These are phyloP conservation scores for Collybia mongolica DNA, from an alignment of 768 basidiomycete genomes.

Conservation along the genomic window DNA sequence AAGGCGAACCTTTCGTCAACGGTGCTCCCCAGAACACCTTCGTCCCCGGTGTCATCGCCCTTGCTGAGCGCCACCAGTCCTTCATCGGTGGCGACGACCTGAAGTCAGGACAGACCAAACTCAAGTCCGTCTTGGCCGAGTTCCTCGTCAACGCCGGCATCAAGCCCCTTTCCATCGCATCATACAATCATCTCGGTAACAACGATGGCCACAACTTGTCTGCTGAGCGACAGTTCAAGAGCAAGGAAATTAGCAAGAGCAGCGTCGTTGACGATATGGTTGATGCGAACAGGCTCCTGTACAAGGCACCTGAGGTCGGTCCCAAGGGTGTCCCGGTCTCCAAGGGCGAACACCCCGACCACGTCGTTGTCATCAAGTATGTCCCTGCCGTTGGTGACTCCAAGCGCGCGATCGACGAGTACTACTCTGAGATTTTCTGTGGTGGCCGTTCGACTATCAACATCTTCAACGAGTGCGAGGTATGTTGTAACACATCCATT, in stretches of 20 bases:
- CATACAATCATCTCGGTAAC: slow-evolving; percentile 98
- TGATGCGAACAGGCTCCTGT: slow-evolving; percentile 82
- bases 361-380: slow-evolving; percentile 96
- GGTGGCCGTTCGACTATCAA: slow-evolving; percentile 93
- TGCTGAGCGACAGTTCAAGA: slow-evolving; percentile 91
- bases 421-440: slow-evolving; percentile 97
- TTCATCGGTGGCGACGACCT: slow-evolving; percentile 99
- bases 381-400: slow-evolving; percentile 96
- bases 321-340: slow-evolving; percentile 47
- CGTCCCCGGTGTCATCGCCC: slow-evolving; percentile 90
- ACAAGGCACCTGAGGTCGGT: slow-evolving; percentile 72
- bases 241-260: slow-evolving; percentile 98
- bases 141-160: slow-evolving; percentile 99
- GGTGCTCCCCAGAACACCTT: slow-evolving; percentile 99
- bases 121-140: slow-evolving; percentile 96
- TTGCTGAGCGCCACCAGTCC: slow-evolving; percentile 84
- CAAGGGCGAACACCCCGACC: slow-evolving; percentile 97
- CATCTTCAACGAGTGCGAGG: slow-evolving; percentile 98
- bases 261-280: slow-evolving; percentile 99
- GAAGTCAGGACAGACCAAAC: slow-evolving; percentile 96
- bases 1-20: slow-evolving; percentile 93
- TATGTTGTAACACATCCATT: slow-evolving; percentile 16
- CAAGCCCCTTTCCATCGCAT: slow-evolving; percentile 95
- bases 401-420: slow-evolving; percentile 99
- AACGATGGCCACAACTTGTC: slow-evolving; percentile 94